Evolutionary conservation across 2,329 filamentous ascomycete genomes (phyloP).

Genomic region (Colletotrichum navitas): DNA sequence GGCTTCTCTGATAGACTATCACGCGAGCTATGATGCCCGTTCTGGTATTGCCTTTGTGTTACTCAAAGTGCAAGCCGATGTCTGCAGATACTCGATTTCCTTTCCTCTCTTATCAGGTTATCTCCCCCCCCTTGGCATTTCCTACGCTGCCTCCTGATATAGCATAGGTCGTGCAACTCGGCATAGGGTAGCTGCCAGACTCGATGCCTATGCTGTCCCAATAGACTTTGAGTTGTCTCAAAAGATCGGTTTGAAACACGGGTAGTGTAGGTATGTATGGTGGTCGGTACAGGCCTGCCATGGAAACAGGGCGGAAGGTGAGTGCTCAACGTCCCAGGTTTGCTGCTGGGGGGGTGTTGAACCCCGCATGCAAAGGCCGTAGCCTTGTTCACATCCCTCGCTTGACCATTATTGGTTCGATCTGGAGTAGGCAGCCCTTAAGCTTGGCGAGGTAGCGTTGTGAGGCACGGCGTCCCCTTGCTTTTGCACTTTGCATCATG

Average conservation of each 20-base stretch:
- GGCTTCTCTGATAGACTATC: background rate
- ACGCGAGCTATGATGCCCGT: background rate
- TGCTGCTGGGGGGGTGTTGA: slow-evolving; percentile 21
- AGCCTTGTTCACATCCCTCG: slow-evolving; percentile 28
- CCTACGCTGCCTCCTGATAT: background rate
- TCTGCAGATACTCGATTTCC: background rate
- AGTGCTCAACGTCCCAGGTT: slow-evolving; percentile 1
- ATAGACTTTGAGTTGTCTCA: slow-evolving; percentile 37
- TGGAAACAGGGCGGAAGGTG: slow-evolving; percentile 40
- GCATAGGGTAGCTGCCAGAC: slow-evolving; percentile 9
- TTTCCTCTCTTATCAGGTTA: background rate
- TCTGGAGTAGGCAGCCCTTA: background rate
- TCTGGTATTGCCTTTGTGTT: background rate
- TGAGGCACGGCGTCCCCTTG: slow-evolving; percentile 17
- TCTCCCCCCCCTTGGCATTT: background rate
- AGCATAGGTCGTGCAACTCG: slow-evolving; percentile 11
- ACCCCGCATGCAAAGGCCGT: slow-evolving; percentile 33
- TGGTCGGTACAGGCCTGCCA: slow-evolving; percentile 36
- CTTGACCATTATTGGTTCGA: slow-evolving; percentile 29
- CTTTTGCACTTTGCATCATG: slow-evolving; percentile 30
- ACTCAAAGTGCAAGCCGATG: background rate
- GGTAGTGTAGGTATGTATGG: background rate
- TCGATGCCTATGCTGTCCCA: background rate
- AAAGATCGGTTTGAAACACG: slow-evolving; percentile 33
- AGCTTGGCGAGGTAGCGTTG: background rate